These are phyloP conservation scores for Osmanthus fragrans DNA, from an alignment of 257 asterid species.

Conservation along the genomic window DNA sequence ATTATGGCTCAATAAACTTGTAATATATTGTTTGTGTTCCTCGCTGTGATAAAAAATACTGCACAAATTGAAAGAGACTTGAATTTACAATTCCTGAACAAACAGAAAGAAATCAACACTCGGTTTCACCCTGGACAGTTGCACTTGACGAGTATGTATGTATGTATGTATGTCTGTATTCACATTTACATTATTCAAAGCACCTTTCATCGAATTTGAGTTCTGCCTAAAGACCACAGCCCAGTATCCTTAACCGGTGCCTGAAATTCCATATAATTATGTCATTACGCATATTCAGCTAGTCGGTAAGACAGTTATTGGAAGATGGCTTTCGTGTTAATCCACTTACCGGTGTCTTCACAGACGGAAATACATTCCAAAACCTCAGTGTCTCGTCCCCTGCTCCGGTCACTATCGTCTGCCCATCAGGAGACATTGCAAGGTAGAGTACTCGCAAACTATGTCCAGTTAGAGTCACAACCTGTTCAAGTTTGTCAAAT, in stretches of 20 bases:
- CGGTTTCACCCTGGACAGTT: not conserved
- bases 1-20: no score
- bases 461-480: conserved; percentile 93
- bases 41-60: not conserved
- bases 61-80: not conserved
- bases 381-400: conserved; percentile 95
- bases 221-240: conserved; percentile 91
- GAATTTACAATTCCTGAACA: not conserved
- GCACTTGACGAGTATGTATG: not conserved
- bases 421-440: conserved; percentile 98
- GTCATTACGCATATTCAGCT: not conserved
- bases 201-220: conserved; percentile 52
- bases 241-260: conserved; percentile 81
- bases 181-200: not conserved
- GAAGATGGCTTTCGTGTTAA: not conserved
- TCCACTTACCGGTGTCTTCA: conserved; percentile 75
- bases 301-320: not conserved
- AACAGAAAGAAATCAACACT: not conserved
- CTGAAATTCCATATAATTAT: conserved; percentile 30
- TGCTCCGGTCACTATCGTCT: conserved; percentile 98
- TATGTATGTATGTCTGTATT: not conserved
- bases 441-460: conserved; percentile 84
- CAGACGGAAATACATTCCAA: conserved; percentile 89
- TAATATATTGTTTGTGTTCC: no score
- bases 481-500: conserved; percentile 37